These are phyloP conservation scores for Ziziphus jujuba DNA, from an alignment of 306 rosid genomes.

Conservation along the genomic window DNA sequence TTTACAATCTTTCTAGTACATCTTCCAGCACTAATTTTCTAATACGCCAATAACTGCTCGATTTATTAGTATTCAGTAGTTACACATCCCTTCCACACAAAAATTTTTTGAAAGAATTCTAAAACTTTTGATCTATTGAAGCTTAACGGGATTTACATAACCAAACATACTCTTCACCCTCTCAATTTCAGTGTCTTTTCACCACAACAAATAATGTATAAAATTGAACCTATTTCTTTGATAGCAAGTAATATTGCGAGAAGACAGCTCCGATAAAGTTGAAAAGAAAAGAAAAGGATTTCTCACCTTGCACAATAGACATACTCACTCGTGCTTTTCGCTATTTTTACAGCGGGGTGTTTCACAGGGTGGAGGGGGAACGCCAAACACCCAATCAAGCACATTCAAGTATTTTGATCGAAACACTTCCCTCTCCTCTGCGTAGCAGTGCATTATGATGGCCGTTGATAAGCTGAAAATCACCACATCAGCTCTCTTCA, in stretches of 20 bases:
- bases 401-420: conserved; percentile 78
- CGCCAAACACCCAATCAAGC: conserved; percentile 97
- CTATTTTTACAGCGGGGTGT: conserved; percentile 65
- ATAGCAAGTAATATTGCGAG: background rate
- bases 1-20: too few relatives aligned
- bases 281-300: background rate
- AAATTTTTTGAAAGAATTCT: too few relatives aligned
- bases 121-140: too few relatives aligned
- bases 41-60: too few relatives aligned
- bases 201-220: too few relatives aligned
- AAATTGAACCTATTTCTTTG: background rate
- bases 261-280: too few relatives aligned
- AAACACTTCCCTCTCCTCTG: conserved; percentile 91
- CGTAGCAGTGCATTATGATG: conserved; percentile 97
- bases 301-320: background rate
- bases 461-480: conserved; percentile 90
- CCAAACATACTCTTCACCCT: too few relatives aligned
- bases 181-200: too few relatives aligned
- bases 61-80: too few relatives aligned
- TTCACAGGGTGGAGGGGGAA: conserved; percentile 85
- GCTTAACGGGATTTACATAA: too few relatives aligned
- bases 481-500: conserved; percentile 78
- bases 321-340: conserved; percentile 1
- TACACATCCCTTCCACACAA: too few relatives aligned
- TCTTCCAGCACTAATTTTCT: too few relatives aligned